These are phyloP conservation scores for Haberlea rhodopensis DNA, from an alignment of 257 asterid species.

Conservation along the genomic window DNA sequence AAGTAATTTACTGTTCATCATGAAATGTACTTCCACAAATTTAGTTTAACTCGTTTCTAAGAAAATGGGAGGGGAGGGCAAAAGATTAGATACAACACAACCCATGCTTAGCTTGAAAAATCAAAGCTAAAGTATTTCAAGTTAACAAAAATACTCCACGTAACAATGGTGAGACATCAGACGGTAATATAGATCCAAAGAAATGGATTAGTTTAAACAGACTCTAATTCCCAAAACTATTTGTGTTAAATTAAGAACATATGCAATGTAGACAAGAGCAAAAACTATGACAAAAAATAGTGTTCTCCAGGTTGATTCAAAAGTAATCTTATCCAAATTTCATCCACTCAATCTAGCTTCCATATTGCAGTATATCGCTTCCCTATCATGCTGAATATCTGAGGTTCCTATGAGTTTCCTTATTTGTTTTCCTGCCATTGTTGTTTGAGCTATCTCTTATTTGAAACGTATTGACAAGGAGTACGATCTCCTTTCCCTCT, in stretches of 20 bases:
- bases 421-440: constrained; percentile 14
- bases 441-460: neutral
- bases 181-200: neutral
- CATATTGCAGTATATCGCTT: no score
- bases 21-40: neutral
- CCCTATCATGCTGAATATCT: neutral
- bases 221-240: no score
- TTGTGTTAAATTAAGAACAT: no score
- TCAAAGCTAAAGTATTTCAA: neutral
- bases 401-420: constrained; percentile 3
- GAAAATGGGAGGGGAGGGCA: neutral
- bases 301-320: no score
- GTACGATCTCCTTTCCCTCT: no score
- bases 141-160: neutral
- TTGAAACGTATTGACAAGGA: no score
- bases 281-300: no score
- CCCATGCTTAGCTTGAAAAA: neutral
- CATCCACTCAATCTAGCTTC: no score
- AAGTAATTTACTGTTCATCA: neutral
- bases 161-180: neutral
- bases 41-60: no score
- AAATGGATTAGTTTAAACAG: neutral
- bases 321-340: no score
- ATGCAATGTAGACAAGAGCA: no score
- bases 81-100: no score